Base-by-base conservation (phyloP, 75 land plant genomes). In the Cryptomeria japonica region DNA sequence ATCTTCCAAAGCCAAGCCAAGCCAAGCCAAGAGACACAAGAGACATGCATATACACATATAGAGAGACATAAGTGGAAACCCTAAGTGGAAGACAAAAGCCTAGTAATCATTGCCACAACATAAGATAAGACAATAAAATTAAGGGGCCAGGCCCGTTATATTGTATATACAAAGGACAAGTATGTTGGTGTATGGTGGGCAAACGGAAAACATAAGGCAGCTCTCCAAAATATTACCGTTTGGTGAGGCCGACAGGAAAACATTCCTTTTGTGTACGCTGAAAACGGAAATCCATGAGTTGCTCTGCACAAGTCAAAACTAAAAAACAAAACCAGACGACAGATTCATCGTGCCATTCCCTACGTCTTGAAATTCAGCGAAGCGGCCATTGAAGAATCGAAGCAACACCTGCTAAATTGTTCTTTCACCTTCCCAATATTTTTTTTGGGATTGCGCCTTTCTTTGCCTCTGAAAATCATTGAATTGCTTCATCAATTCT, bases 321-420 rank as follows among this genome's bases (percentile, higher is more conserved):
- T 51, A 22, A 64, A 22, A n/a, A 19, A 58, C n/a, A 64, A 22
- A 64, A 64, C 70, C 70, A 64, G 70, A 64, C 5, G 70, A 64
- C 70, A 64, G 6, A 64, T 5, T 22, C n/a, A n/a, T n/a, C n/a
- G n/a, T n/a, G n/a, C n/a, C n/a, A n/a, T n/a, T n/a, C n/a, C n/a
- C n/a, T n/a, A n/a, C n/a, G 6, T 28, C 70, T 64, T 64, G 28
- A 64, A 64, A 64, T 64, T 64, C 70, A 8, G 70, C n/a, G 70
- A 64, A 64, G 70, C 70, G 70, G 70, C 70, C 70, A 64, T 64
- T 64, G 70, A 64, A 64, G 70, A 64, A 64, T 64, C 70, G 28
- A 64, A 64, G 70, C 64, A 18, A 22, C 64, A 5, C 11, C 9
- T 7, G 49, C 0, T 47, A 47, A 47, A 47, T 10, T 7, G 49